These are phyloP conservation scores for Komagataea norvegica DNA, from an alignment of 1,139 yeast genomes.

Conservation along the genomic window DNA sequence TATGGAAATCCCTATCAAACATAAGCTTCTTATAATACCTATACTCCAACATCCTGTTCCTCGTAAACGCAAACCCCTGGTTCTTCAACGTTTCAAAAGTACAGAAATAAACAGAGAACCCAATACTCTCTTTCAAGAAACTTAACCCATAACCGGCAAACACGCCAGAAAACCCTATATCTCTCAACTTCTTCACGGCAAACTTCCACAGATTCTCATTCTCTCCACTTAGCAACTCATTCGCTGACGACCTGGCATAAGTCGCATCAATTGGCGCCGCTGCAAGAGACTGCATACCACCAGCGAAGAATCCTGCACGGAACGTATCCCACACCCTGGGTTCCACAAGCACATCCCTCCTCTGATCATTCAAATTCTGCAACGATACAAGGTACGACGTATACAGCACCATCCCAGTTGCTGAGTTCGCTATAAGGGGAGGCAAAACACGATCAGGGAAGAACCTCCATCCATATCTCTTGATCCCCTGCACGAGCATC, in stretches of 20 bases:
- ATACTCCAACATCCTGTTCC: conserved; percentile 19
- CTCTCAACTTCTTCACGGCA: conserved; percentile 61
- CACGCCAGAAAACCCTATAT: conserved; percentile 78
- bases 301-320: conserved; percentile 81
- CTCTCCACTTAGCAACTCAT: conserved; percentile 64
- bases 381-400: conserved; percentile 67
- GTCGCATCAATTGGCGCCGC: conserved; percentile 95
- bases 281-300: conserved; percentile 79
- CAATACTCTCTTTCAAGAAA: conserved; percentile 72
- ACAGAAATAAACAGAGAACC: conserved; percentile 83
- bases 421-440: conserved; percentile 81
- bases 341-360: conserved; percentile 24
- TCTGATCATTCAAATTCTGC: conserved; percentile 30
- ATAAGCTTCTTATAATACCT: conserved; percentile 19
- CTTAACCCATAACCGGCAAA: conserved; percentile 85
- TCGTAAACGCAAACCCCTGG: conserved; percentile 49
- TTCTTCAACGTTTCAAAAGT: conserved; percentile 82
- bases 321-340: conserved; percentile 52
- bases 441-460: conserved; percentile 83
- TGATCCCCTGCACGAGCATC: conserved; percentile 62
- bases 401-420: conserved; percentile 80
- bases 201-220: conserved; percentile 76
- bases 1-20: conserved; percentile 7
- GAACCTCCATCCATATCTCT: conserved; percentile 79
- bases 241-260: conserved; percentile 71